Base-by-base conservation (phyloP, 768 basidiomycete genomes). In the Boletellus ananiceps region DNA sequence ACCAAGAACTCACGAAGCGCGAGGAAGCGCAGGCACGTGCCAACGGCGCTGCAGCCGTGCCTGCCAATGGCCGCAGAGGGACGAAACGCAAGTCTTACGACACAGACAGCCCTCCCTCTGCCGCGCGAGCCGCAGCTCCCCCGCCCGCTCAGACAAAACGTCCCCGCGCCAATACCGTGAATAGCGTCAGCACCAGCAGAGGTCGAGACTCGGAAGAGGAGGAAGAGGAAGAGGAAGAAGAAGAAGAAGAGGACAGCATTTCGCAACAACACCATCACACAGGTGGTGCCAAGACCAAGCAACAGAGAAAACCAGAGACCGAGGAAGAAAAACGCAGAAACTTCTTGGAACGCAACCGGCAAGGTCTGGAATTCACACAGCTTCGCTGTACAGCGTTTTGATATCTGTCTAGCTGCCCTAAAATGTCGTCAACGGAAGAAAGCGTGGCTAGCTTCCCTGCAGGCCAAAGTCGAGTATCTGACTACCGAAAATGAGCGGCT, bases 401-500 rank as follows among this genome's bases (percentile, higher is more conserved):
- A 54, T 29, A 12, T 32, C 27, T 41, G 11, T 46, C 1, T 58
- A 97, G 95, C 96, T 53, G 96, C 96, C 6, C 82, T 98, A 57
- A 98, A 98, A 72, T 99, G 96, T 70, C 92, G 96, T 32, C 96
- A 99, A 65, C 88, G 96, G 50, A 99, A 99, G 72, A 99, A 99
- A 69, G 93, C 93, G 5, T 99, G 96, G 96, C 80, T 98, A 13
- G 78, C 84, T 25, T 85, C 89, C 54, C 76, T 99, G 15, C 96
- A 99, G 68, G 82, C 86, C 35, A 94, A 94, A 62, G 93, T 95
- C 69, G 96, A 99, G 65, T 88, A 75, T 57, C 80, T 99, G 35
- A 74, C 79, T n/a, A 83, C 86, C 56, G 96, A 99, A 71, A 99
- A 99, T 70, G 95, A 98, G 67, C 84, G 91, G 19, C 82, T 99